phyloP scores from a whole-genome alignment of 78 protist species.

The Dictyostelium brefeldianum region DNA sequence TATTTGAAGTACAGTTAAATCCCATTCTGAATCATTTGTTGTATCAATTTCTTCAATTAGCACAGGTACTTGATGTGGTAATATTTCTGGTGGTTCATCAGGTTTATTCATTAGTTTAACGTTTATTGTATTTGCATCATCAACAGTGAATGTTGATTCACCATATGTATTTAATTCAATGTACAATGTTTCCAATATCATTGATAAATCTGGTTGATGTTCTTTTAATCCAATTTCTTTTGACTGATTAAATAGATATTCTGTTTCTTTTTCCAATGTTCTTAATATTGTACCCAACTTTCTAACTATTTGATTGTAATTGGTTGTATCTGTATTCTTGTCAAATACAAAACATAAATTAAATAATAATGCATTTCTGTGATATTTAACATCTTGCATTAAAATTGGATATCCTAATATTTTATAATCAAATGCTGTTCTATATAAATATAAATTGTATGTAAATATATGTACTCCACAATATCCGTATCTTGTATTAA shows the following conservation, averaged over 20 bases:
- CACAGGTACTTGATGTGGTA: conserved; percentile 76
- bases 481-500: neutral
- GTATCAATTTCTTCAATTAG: conserved; percentile 37
- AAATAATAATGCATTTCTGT: conserved; percentile 86
- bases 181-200: conserved; percentile 64
- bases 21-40: conserved; percentile 57
- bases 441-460: neutral
- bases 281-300: conserved; percentile 63
- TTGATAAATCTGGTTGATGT: conserved; percentile 71
- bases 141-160: conserved; percentile 55
- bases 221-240: conserved; percentile 17
- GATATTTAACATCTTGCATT: conserved; percentile 83
- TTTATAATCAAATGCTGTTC: conserved; percentile 72
- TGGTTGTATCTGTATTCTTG: conserved; percentile 29
- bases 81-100: conserved; percentile 26
- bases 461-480: neutral
- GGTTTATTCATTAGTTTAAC: conserved; percentile 55
- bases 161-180: conserved; percentile 70
- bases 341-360: conserved; percentile 80
- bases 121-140: conserved; percentile 78
- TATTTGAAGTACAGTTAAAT: conserved; percentile 70
- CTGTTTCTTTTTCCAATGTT: conserved; percentile 65
- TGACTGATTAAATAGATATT: conserved; percentile 67
- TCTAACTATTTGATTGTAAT: conserved; percentile 71
- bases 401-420: conserved; percentile 64